Conservation (phyloP, 1,284 basidiomycete species). For the Tilletia caries region DNA sequence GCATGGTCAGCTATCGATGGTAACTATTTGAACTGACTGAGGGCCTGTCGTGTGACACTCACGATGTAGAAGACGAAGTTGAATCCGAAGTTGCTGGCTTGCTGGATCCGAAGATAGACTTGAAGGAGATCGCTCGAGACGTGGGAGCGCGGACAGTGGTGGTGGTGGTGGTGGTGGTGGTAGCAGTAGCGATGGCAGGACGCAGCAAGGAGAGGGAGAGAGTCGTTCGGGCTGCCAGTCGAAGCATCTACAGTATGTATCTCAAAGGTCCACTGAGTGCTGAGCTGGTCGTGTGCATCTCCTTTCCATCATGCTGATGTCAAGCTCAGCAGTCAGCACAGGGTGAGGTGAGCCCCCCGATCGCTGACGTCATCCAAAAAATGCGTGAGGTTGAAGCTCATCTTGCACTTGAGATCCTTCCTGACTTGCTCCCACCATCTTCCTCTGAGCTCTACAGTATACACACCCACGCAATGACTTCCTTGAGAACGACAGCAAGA, state of each 20-base stretch:
- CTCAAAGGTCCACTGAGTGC: neutral
- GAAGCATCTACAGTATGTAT: neutral
- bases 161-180: neutral
- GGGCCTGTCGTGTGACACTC: neutral
- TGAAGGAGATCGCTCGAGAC: neutral
- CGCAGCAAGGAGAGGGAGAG: neutral
- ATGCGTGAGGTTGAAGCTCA: no score
- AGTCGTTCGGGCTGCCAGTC: neutral
- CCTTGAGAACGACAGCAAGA: no score
- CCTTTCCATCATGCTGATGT: neutral
- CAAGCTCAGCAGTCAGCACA: no score
- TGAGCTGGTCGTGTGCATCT: neutral
- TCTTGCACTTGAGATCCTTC: no score
- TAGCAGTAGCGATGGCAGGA: neutral
- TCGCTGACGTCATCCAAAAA: no score
- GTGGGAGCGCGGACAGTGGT: no score
- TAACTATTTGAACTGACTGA: no score
- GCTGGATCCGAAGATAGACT: slow-evolving; percentile 1
- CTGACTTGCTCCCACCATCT: no score
- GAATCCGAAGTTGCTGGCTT: neutral
- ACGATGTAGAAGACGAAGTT: neutral
- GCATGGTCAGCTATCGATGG: neutral
- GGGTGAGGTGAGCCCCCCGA: no score
- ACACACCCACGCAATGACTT: no score
- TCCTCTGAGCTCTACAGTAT: no score